phyloP scores from a whole-genome alignment of 2,329 filamentous ascomycete genomes.

The Alternaria conjuncta region DNA sequence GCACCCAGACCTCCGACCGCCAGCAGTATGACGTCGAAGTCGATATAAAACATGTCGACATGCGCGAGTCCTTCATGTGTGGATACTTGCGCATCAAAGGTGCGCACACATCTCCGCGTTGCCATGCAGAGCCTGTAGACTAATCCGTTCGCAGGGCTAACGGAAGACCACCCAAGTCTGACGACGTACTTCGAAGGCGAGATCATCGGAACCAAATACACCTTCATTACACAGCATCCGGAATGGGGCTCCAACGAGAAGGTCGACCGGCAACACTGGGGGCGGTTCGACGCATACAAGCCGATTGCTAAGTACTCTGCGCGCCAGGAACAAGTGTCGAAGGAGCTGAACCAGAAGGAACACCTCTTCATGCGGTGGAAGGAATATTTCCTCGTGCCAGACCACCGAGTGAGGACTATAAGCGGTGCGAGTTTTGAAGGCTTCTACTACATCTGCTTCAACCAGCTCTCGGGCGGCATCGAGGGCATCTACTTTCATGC shows the following conservation, averaged over 20 bases:
- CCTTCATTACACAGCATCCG: conserved; percentile 88
- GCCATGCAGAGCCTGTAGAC: neutral
- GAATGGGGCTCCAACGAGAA: conserved; percentile 92
- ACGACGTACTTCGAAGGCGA: conserved; percentile 99
- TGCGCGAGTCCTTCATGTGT: conserved; percentile 91
- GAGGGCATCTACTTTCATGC: conserved; percentile 97
- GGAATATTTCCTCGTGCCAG: conserved; percentile 94
- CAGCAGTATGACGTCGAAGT: conserved; percentile 96
- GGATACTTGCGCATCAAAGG: conserved; percentile 96
- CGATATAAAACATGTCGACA: conserved; percentile 94
- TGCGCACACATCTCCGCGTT: conserved; percentile 47
- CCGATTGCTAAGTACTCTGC: conserved; percentile 72
- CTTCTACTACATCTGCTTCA: conserved; percentile 99
- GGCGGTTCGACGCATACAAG: conserved; percentile 84
- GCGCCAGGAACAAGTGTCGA: conserved; percentile 64
- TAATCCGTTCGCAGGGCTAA: conserved; percentile 69
- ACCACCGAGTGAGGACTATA: conserved; percentile 90
- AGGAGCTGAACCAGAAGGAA: conserved; percentile 77
- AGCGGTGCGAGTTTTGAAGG: conserved; percentile 96
- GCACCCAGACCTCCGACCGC: conserved; percentile 90
- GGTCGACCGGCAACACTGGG: conserved; percentile 92
- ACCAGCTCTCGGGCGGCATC: conserved; percentile 84
- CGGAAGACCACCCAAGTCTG: conserved; percentile 93
- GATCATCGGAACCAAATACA: conserved; percentile 93
- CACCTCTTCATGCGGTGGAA: conserved; percentile 99